Evolutionary conservation across 345 rosid genomes (phyloP).

Genomic region (Cardiospermum halicacabum): DNA sequence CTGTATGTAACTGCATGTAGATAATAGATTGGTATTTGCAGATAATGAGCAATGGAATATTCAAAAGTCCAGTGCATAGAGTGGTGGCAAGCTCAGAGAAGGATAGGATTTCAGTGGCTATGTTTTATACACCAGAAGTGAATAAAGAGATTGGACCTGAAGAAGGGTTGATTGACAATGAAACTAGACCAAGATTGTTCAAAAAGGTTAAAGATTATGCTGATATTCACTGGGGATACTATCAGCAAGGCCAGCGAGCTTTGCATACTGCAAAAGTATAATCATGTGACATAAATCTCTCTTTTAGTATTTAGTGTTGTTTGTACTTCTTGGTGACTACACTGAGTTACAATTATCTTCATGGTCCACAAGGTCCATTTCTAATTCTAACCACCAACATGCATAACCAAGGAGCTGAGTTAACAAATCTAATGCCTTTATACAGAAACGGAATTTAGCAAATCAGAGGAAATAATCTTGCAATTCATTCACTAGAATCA

Average conservation of each 20-base stretch:
- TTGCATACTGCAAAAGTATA: constrained; percentile 15
- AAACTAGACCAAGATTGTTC: constrained; percentile 33
- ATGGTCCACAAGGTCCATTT: too few relatives aligned
- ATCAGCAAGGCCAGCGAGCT: constrained; percentile 31
- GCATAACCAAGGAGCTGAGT: too few relatives aligned
- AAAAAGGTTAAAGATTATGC: constrained; percentile 31
- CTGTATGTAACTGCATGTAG: too few relatives aligned
- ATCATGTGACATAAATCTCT: background rate
- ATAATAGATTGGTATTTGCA: constrained; percentile 14
- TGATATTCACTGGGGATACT: constrained; percentile 24
- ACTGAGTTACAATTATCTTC: too few relatives aligned
- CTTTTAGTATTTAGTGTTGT: background rate
- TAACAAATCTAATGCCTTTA: too few relatives aligned
- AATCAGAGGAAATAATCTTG: too few relatives aligned
- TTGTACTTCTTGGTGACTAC: too few relatives aligned
- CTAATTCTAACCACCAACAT: too few relatives aligned
- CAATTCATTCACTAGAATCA: too few relatives aligned
- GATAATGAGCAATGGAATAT: constrained; percentile 54
- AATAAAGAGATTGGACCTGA: constrained; percentile 25
- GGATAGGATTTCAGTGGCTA: constrained; percentile 38
- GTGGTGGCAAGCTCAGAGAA: constrained; percentile 34
- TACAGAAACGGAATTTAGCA: too few relatives aligned
- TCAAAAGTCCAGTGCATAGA: constrained; percentile 45
- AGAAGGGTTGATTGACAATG: constrained; percentile 22
- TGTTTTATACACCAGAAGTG: constrained; percentile 37